A percentile compares a stretch with the other conserved stretches of the same genome.
Evolutionary conservation across 2,329 filamentous ascomycete species (phyloP).

Genomic region (Verticillium tricorpus): DNA sequence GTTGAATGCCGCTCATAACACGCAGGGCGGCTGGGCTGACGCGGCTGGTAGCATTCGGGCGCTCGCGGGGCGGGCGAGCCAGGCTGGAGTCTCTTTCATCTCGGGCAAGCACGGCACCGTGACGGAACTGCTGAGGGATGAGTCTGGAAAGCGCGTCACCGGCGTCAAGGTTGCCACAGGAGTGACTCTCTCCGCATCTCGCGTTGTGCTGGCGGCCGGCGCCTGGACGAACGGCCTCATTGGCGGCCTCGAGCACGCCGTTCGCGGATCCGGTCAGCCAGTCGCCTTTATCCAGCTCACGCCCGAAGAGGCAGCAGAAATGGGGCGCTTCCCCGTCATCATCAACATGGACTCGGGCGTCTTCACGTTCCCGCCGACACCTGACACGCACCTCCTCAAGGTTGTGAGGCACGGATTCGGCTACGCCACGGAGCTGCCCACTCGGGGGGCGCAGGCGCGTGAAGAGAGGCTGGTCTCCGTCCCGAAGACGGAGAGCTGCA

Average conservation of each 20-base stretch:
- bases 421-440: conserved; percentile 31
- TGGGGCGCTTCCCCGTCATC: conserved; percentile 54
- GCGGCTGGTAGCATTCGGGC: conserved; percentile 21
- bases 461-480: conserved; percentile 22
- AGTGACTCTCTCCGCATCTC: conserved; percentile 36
- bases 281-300: conserved; percentile 62
- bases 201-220: conserved; percentile 65
- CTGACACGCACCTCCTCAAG: conserved; percentile 48
- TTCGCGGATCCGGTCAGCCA: conserved; percentile 60
- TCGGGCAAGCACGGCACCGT: conserved; percentile 23
- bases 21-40: conserved; percentile 26
- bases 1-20: conserved; percentile 15
- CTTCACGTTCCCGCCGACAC: conserved; percentile 50
- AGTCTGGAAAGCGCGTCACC: conserved; percentile 9
- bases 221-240: conserved; percentile 71
- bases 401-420: conserved; percentile 58
- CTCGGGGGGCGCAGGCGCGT: conserved; percentile 39
- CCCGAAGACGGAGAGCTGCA: conserved; percentile 29
- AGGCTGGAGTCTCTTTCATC: conserved; percentile 24
- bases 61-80: conserved; percentile 19
- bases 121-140: conserved; percentile 14
- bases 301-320: conserved; percentile 46
- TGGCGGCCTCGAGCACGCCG: conserved; percentile 63
- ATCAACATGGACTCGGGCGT: conserved; percentile 50
- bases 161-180: conserved; percentile 18